Base-by-base conservation (phyloP, 208 protist species). In the Histomonas meleagridis region DNA sequence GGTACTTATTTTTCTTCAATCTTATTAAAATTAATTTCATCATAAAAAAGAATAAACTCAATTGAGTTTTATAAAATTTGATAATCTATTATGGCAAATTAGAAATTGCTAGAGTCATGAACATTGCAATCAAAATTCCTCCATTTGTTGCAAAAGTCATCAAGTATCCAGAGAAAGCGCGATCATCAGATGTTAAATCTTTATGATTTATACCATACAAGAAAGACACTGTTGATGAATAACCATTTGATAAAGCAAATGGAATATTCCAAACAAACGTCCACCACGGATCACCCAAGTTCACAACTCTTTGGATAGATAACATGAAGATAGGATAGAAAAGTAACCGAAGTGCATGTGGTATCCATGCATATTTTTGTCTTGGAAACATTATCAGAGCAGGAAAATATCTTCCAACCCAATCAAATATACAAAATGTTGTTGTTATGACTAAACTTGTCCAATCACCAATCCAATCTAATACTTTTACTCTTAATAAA, bases 171-270 rank as follows among this genome's bases (percentile, higher is more conserved):
- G 76, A 40, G 3, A 43, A 18, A 55, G 51, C 55, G 18, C 46
- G 51, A 26, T 86, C 16, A 38, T 86, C 76, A 9, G 2, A 55
- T 43, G 43, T 26, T 2, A 32, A 35, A 32, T 86, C 26, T 57
- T 43, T 16, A 86, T 86, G 76, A 86, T 86, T 86, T 86, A 46
- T 57, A 12, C 76, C 76, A 86, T 86, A 86, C 32, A 86, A 55
- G 10, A 86, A 23, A 12, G 46, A 86, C 32, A 86, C 28, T 26
- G 76, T 86, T 2, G 46, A 40, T 18, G 18, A 43, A 49, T 57
- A 86, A 32, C 76, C 76, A 86, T 86, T 86, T 86, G 76, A 55
- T 35, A 86, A 86, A 0, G 76, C 76, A 55, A 86, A 86, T 38
- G 76, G 76, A 51, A 86, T 49, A 40, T 86, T 40, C 46, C 43